Percentiles rank a stretch among this genome's conserved stretches.
These are phyloP conservation scores for Erodium trifolium DNA, from an alignment of 441 rosid genomes.

Conservation along the genomic window DNA sequence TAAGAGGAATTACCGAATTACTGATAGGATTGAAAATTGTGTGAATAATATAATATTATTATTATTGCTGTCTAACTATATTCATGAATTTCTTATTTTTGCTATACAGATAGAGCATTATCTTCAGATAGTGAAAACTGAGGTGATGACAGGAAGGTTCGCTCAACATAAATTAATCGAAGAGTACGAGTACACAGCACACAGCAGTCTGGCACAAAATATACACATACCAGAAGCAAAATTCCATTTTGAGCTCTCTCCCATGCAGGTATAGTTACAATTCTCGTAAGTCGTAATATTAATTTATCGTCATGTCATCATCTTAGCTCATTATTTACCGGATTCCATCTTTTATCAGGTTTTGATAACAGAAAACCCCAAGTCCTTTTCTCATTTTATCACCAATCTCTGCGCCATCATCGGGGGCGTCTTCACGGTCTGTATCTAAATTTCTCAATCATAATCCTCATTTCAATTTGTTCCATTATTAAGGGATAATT, in stretches of 20 bases:
- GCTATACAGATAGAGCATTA: slow-evolving; percentile 86
- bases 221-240: slow-evolving; percentile 72
- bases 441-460: slow-evolving; percentile 24
- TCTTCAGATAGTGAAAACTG: slow-evolving; percentile 92
- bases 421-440: slow-evolving; percentile 95
- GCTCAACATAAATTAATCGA: slow-evolving; percentile 49
- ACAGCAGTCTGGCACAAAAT: slow-evolving; percentile 78
- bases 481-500: not conserved
- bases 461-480: not conserved
- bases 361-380: slow-evolving; percentile 62
- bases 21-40: too few relatives aligned
- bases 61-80: not conserved
- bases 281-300: not conserved
- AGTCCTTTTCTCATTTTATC: slow-evolving; percentile 89
- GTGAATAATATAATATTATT: too few relatives aligned
- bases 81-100: slow-evolving; percentile 5
- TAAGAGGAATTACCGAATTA: not conserved
- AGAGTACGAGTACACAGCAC: slow-evolving; percentile 92
- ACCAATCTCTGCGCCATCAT: slow-evolving; percentile 97
- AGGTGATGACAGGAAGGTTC: slow-evolving; percentile 47
- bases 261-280: slow-evolving; percentile 76
- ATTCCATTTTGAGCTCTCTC: slow-evolving; percentile 94
- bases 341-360: slow-evolving; percentile 39
- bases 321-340: slow-evolving; percentile 1
- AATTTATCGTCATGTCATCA: not conserved